A percentile compares a stretch with the other conserved stretches of the same genome.
These are phyloP conservation scores for Nicotiana benthamiana DNA, from an alignment of 257 asterid genomes.

Conservation along the genomic window DNA sequence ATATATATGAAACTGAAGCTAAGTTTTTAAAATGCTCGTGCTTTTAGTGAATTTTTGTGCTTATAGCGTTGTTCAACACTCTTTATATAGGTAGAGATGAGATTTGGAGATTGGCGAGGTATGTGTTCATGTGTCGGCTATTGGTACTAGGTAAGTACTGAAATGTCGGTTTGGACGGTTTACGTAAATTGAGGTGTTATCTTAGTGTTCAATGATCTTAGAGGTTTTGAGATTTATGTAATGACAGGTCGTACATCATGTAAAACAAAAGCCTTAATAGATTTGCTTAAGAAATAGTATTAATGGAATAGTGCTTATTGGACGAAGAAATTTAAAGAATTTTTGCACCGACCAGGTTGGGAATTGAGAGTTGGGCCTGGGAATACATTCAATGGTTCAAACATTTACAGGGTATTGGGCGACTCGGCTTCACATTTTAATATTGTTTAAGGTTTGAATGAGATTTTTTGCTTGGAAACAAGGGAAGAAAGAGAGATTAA, in stretches of 20 bases:
- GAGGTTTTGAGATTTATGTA: not conserved
- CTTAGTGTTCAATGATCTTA: not conserved
- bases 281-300: not conserved
- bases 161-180: constrained; percentile 43
- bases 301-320: not conserved
- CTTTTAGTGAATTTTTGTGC: not conserved
- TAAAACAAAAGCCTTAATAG: not conserved
- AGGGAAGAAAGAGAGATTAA: not conserved
- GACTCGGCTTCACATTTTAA: not conserved
- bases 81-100: not conserved
- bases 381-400: not conserved
- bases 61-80: not conserved
- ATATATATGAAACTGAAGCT: not conserved
- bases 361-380: not conserved
- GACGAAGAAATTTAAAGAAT: not conserved
- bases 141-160: constrained; percentile 5
- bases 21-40: not conserved
- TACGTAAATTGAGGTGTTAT: not conserved
- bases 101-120: not conserved
- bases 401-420: not conserved
- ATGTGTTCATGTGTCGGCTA: constrained; percentile 7
- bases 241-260: not conserved
- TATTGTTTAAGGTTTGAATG: not conserved
- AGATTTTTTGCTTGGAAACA: too few species aligned
- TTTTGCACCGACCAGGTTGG: not conserved